Evolutionary conservation across 1,284 basidiomycete genomes (phyloP), one percentile per base, ranked within the genome.

Genomic region (Heterobasidion irregulare): DNA sequence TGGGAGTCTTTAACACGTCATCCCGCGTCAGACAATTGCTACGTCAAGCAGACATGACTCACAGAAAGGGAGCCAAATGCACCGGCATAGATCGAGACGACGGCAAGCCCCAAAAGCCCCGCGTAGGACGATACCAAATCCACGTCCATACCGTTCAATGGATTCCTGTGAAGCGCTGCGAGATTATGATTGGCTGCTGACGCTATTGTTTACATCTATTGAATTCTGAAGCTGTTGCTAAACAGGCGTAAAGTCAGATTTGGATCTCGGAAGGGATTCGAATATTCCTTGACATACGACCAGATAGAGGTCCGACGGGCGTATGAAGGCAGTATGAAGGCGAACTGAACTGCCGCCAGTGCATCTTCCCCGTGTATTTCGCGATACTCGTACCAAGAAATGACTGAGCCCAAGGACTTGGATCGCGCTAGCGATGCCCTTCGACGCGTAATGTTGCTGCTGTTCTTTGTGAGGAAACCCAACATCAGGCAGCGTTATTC

Each of bases 41-140:
- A 34, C 56, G 50, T 36, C 45, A 33, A 49, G 33, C 16, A 41
- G 34, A 36, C 33, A 43, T 38, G 53, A 32, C 41, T 46, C 62
- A 86, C 84, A 59, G 82, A 78, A 56, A 90, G 69, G n/a, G 85
- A 85, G 8, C 77, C 80, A 68, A 75, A 78, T 6, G 88, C 77
- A 32, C 88, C 89, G 26, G 76, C 75, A 62, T 84, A 89, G 38
- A 91, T 78, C 13, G 84, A 83, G 8, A 67, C 59, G 47, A 71
- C 77, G 1, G 88, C 88, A 26, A 89, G 75, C 35, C 68, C 66
- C 47, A 89, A 67, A 4, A 91, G 70, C 8, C 87, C 88, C 3
- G 72, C 80, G 61, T 86, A 89, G 19, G 86, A 84, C 1, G 78
- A 79, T 33, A 87, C 58, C 53, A 85, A 64, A 62, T 82, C 79